Evolutionary conservation across 1,284 basidiomycete species (phyloP).

Genomic region (Ceratobasidium theobromae): DNA sequence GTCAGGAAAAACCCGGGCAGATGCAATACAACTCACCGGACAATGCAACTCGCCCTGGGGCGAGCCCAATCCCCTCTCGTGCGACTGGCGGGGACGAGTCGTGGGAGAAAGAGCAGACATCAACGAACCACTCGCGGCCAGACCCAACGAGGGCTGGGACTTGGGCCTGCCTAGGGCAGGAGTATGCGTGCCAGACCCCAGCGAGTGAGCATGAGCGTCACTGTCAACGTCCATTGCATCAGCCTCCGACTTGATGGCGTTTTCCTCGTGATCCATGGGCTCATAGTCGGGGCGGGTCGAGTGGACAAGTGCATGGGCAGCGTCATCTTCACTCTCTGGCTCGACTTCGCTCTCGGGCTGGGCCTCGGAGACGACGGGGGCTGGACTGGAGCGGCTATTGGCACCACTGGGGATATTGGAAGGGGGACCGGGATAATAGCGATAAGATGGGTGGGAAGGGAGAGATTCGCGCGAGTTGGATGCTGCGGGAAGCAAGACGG

Average conservation of each 20-base stretch:
- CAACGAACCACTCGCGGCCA: too few species aligned
- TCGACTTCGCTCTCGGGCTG: slow-evolving; percentile 6
- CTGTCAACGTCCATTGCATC: not conserved
- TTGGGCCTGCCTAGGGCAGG: slow-evolving; percentile 3
- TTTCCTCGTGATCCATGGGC: slow-evolving; percentile 1
- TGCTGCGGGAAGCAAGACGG: not conserved
- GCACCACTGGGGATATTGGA: not conserved
- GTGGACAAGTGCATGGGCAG: not conserved
- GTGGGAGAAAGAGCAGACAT: too few species aligned
- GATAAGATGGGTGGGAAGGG: not conserved
- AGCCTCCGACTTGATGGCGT: not conserved
- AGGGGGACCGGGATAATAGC: slow-evolving; percentile 15
- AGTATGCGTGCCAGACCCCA: not conserved
- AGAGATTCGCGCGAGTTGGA: slow-evolving; percentile 10
- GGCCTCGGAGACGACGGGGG: not conserved
- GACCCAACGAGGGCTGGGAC: not conserved
- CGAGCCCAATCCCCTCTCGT: slow-evolving; percentile 6
- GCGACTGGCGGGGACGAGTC: slow-evolving; percentile 2
- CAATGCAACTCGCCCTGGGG: slow-evolving; percentile 22
- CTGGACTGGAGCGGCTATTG: slow-evolving; percentile 10
- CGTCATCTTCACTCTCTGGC: slow-evolving; percentile 25
- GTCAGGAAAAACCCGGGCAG: not conserved
- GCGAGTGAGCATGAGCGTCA: not conserved
- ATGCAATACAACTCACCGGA: not conserved
- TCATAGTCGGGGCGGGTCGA: not conserved